Evolutionary conservation across 1,139 yeast species (phyloP), one percentile per base, ranked within the genome.

Genomic region (Magnusiomyces ingens): DNA sequence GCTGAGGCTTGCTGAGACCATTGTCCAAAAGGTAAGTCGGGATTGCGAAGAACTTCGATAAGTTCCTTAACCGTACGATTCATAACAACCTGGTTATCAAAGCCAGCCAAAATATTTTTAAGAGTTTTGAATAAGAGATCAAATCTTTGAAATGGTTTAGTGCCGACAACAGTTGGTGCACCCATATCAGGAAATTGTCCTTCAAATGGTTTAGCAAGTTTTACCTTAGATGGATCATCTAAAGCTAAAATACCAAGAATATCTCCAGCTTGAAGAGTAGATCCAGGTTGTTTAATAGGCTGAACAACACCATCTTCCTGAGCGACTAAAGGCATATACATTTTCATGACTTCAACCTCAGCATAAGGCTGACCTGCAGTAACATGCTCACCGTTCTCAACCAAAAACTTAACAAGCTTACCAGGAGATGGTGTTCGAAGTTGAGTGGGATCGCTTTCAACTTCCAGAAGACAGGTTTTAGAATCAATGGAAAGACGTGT

Each of bases 381-480:
- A 63, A 93, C 81, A 65, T 91, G 98, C 61, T 93, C 99, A 61
- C 99, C 99, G 64, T 86, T 86, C 67, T 93, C 98, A 58, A 93
- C 95, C 64, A 93, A 77, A 71, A 82, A 94, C 69, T 89, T 89
- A 57, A 91, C 95, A 63, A 93, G 80, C 73, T 94, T 93, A 77
- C 99, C 99, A 53, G 99, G 99, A 46, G 98, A 91, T 48, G 99
- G 99, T 48, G 99, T 89, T 75, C 98, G 84, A 67, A 94, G 78
- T 75, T 94, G 99, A 49, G 99, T 93, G 61, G 99, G 99, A 66
- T 93, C 99, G 66, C 89, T 91, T 75, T 93, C 99, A 57, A 80
- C 85, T 72, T 93, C 99, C 60, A 93, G 79, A 61, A 89, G 74
- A 68, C 98, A 93, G 44, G 99, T 91, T 75, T 89, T 93, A 57